Conservation (phyloP, 345 rosid genomes). For the Populus euphratica region DNA sequence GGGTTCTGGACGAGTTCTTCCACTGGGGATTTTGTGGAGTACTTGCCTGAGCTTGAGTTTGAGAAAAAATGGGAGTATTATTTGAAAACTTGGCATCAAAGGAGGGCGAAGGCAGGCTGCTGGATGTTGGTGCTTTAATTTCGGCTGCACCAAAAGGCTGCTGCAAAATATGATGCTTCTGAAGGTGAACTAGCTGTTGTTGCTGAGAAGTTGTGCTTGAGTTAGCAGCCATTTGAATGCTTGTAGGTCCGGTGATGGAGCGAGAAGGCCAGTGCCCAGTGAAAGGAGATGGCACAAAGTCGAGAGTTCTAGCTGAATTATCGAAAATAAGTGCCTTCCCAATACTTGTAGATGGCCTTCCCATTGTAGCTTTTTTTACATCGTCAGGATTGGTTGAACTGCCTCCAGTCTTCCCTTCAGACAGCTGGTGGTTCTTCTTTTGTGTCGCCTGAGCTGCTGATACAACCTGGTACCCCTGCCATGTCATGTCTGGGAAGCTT, state of each 20-base stretch:
- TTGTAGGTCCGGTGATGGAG: slow-evolving; percentile 3
- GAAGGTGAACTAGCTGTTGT: slow-evolving; percentile 31
- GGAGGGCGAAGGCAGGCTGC: slow-evolving; percentile 22
- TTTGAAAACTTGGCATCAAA: slow-evolving; percentile 17
- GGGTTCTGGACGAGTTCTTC: slow-evolving; percentile 31
- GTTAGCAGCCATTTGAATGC: background rate
- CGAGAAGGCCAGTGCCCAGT: slow-evolving; percentile 44
- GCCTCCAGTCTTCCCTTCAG: slow-evolving; percentile 40
- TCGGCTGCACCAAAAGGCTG: slow-evolving; percentile 27
- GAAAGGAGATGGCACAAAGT: slow-evolving; percentile 38
- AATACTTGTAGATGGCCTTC: slow-evolving; percentile 28
- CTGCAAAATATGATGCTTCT: slow-evolving; percentile 33
- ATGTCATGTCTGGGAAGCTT: slow-evolving; percentile 25
- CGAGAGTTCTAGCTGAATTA: slow-evolving; percentile 45
- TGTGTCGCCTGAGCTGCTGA: slow-evolving; percentile 32
- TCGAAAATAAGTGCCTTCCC: slow-evolving; percentile 51
- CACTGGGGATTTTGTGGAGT: slow-evolving; percentile 34
- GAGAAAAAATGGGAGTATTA: slow-evolving; percentile 15
- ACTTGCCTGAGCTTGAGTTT: slow-evolving; percentile 24
- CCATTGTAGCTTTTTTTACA: slow-evolving; percentile 28
- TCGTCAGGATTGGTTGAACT: slow-evolving; percentile 33
- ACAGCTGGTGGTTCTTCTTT: slow-evolving; percentile 37
- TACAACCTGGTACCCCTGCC: slow-evolving; percentile 38
- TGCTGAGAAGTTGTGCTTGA: slow-evolving; percentile 24
- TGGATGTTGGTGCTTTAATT: slow-evolving; percentile 25